Conservation (phyloP, 1,139 yeast species). For the Yamadazyma epiphylla region DNA sequence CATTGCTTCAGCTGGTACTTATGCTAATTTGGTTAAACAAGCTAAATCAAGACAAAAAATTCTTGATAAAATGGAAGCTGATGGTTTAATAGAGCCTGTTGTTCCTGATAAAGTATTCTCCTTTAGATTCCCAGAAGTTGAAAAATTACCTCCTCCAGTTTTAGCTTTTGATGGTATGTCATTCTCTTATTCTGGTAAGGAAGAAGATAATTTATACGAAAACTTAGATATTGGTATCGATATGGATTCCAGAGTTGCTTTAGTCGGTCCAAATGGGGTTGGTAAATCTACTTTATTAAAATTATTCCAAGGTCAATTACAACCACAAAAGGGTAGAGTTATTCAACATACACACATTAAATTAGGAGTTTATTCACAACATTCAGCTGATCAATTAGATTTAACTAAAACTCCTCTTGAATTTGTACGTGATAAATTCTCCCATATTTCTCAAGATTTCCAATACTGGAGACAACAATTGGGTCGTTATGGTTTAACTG, state of each 20-base stretch:
- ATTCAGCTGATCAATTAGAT: constrained; percentile 97
- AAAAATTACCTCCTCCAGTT: constrained; percentile 98
- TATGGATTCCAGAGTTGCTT: constrained; percentile 98
- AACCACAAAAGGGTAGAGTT: constrained; percentile 90
- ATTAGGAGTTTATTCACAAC: constrained; percentile 98
- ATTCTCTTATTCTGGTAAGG: constrained; percentile 84
- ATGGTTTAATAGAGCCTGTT: constrained; percentile 92
- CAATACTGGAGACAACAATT: constrained; percentile 99
- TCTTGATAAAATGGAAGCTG: constrained; percentile 99
- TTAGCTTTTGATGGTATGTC: constrained; percentile 94
- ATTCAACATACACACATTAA: constrained; percentile 96
- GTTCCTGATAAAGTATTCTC: constrained; percentile 90
- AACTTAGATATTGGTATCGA: constrained; percentile 95
- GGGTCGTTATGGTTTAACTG: constrained; percentile 97
- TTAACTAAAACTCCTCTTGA: constrained; percentile 92
- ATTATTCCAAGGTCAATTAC: constrained; percentile 91
- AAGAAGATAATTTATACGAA: constrained; percentile 86
- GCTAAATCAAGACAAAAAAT: constrained; percentile 99
- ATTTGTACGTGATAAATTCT: constrained; percentile 92
- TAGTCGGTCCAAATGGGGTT: constrained; percentile 99
- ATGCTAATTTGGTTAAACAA: constrained; percentile 97
- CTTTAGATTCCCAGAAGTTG: constrained; percentile 92
- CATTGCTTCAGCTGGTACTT: constrained; percentile 99
- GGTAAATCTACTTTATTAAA: constrained; percentile 96
- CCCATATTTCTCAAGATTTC: constrained; percentile 89